These are phyloP conservation scores for Ustilago cynodontis DNA, from an alignment of 1,284 basidiomycete species.

Conservation along the genomic window DNA sequence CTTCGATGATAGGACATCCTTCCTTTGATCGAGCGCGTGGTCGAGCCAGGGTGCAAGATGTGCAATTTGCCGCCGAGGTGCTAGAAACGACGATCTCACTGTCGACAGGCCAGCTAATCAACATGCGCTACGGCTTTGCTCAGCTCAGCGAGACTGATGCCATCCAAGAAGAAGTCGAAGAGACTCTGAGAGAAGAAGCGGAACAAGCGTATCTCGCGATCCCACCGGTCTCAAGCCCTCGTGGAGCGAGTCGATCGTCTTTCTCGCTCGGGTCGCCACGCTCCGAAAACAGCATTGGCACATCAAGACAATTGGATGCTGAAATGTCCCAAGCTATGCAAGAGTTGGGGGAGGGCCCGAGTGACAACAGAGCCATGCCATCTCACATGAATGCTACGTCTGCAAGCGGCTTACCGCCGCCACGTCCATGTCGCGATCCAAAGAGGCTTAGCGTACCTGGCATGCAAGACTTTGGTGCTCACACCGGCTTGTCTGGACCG, in stretches of 20 bases:
- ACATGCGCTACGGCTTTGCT: slow-evolving; percentile 55
- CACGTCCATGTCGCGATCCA: slow-evolving; percentile 52
- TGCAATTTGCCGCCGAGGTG: slow-evolving; percentile 57
- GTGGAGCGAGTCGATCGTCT: slow-evolving; percentile 15
- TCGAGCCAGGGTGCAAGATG: slow-evolving; percentile 38
- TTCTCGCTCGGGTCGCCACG: slow-evolving; percentile 18
- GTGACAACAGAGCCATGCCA: neutral
- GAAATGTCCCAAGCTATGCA: slow-evolving; percentile 53
- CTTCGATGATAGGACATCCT: slow-evolving; percentile 46
- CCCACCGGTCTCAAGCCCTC: slow-evolving; percentile 36
- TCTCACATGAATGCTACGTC: neutral
- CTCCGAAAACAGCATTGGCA: slow-evolving; percentile 2
- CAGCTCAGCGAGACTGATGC: slow-evolving; percentile 52
- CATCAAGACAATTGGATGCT: slow-evolving; percentile 31
- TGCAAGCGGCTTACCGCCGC: slow-evolving; percentile 17
- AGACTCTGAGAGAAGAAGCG: slow-evolving; percentile 44
- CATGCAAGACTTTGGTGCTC: neutral
- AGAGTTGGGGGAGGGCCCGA: slow-evolving; percentile 33
- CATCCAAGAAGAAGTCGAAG: slow-evolving; percentile 50
- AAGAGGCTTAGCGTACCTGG: slow-evolving; percentile 28
- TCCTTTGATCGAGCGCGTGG: slow-evolving; percentile 50
- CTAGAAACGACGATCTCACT: slow-evolving; percentile 56
- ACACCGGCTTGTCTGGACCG: neutral
- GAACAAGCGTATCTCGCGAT: slow-evolving; percentile 32
- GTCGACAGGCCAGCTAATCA: slow-evolving; percentile 55